Conservation (phyloP, 257 asterid genomes). For the Solanum pinnatisectum region DNA sequence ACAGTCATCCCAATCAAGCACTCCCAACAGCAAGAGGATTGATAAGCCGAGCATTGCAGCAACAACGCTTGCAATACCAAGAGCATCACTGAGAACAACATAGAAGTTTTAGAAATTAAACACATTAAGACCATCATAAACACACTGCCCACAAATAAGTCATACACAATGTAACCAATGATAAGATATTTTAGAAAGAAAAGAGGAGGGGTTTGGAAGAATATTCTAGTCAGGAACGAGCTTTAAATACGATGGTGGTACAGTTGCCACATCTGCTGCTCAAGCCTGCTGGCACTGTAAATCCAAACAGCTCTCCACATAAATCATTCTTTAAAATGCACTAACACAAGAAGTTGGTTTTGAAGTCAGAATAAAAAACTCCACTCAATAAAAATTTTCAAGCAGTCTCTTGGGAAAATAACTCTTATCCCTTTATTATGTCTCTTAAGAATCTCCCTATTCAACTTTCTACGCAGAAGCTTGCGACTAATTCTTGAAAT, state of each 20-base stretch:
- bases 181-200: not conserved
- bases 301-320: not conserved
- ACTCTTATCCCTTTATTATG: not conserved
- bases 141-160: not conserved
- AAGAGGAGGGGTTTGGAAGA: not conserved
- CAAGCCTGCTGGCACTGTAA: not conserved
- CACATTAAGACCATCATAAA: not conserved
- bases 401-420: not conserved
- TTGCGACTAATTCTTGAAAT: not conserved
- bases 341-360: not conserved
- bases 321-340: not conserved
- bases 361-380: not conserved
- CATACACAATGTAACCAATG: not conserved
- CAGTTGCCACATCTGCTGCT: not conserved
- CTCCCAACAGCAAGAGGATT: slow-evolving; percentile 64
- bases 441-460: not conserved
- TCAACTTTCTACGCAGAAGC: not conserved
- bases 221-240: not conserved
- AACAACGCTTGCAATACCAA: slow-evolving; percentile 85
- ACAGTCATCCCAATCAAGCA: slow-evolving; percentile 91
- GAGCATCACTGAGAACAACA: slow-evolving; percentile 53
- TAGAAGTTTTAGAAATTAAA: not conserved
- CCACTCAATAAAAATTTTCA: not conserved
- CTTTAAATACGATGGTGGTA: not conserved
- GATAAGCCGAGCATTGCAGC: slow-evolving; percentile 98